phyloP scores from a whole-genome alignment of 179 eudicot species.

The Silene coronaria region DNA sequence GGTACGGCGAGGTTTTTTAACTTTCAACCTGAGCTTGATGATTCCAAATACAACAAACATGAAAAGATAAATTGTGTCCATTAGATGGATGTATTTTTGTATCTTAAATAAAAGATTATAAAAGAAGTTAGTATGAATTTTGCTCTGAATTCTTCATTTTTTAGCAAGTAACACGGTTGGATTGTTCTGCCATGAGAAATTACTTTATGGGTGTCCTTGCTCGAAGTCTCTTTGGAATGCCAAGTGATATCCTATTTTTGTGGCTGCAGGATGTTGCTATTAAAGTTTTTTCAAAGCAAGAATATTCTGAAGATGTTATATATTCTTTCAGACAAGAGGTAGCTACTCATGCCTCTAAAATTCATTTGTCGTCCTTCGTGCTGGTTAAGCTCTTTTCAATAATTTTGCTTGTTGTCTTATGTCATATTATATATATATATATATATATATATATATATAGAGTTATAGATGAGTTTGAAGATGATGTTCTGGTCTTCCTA shows the following conservation, averaged over 20 bases:
- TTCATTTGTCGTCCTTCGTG: background rate
- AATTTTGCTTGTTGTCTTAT: background rate
- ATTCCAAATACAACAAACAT: background rate
- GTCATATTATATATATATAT: background rate
- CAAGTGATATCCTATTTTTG: background rate
- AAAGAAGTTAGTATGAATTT: background rate
- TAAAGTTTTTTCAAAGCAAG: conserved; percentile 83
- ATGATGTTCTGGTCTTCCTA: background rate
- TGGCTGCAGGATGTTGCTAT: conserved; percentile 89
- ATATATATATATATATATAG: background rate
- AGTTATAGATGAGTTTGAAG: conserved; percentile 1
- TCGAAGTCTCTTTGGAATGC: background rate
- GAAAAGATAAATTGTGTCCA: background rate
- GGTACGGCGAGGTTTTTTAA: background rate
- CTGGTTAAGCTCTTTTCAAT: conserved; percentile 10
- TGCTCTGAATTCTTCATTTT: background rate
- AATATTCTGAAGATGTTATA: conserved; percentile 82
- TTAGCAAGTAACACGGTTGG: background rate
- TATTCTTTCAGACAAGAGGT: conserved; percentile 88
- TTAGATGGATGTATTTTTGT: background rate
- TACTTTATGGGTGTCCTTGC: conserved; percentile 3
- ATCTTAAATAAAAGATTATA: background rate
- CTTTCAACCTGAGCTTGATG: background rate
- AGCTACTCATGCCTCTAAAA: conserved; percentile 9
- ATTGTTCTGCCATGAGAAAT: conserved; percentile 8